These are phyloP conservation scores for Botrytis fabae DNA, from an alignment of 2,329 filamentous ascomycete species.

Conservation along the genomic window DNA sequence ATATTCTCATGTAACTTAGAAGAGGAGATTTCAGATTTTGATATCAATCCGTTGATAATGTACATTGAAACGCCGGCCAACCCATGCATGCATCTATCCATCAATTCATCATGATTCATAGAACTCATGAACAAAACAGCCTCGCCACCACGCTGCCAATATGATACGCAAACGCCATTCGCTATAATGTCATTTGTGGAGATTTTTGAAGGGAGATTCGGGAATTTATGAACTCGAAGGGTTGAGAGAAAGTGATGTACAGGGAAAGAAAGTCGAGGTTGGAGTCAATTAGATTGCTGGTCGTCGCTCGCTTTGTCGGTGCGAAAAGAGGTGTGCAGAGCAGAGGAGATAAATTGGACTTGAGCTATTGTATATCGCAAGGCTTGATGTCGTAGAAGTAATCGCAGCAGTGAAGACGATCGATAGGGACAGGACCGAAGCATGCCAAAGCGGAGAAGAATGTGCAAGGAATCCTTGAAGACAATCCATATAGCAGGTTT, in stretches of 20 bases:
- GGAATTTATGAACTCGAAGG: background rate
- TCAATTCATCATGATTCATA: conserved; percentile 10
- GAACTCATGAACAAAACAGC: conserved; percentile 12
- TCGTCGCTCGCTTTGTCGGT: background rate
- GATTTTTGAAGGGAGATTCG: background rate
- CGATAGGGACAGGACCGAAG: background rate
- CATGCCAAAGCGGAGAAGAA: background rate
- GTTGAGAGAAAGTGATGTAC: background rate
- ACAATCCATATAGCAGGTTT: background rate
- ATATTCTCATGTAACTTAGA: background rate
- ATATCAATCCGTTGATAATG: conserved; percentile 12
- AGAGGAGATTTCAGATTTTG: conserved; percentile 19
- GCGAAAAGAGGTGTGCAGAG: background rate
- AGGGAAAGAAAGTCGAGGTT: background rate
- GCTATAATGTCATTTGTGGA: conserved; percentile 10
- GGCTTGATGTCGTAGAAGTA: background rate
- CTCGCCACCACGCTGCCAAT: conserved; percentile 11
- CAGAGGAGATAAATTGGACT: background rate
- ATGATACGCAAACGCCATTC: conserved; percentile 14
- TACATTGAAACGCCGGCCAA: conserved; percentile 15
- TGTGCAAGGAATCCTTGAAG: background rate
- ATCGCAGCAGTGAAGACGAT: background rate
- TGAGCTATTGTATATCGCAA: background rate
- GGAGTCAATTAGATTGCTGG: background rate
- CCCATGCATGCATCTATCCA: background rate